Base-by-base conservation (phyloP, 768 basidiomycete species). In the Xerocomellus intermedius region DNA sequence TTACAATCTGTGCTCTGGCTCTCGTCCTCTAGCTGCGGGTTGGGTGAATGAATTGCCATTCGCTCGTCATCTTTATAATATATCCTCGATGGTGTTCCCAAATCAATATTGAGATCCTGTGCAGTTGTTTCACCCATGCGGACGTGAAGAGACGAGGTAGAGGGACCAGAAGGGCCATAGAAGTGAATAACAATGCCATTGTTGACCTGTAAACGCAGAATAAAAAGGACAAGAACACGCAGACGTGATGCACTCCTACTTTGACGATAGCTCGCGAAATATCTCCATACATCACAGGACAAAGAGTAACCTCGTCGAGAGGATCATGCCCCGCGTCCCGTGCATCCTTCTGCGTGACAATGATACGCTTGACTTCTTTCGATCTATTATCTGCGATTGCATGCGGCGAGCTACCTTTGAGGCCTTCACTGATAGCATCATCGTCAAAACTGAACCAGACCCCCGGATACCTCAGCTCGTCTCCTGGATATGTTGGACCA, bases 41-140 rank as follows among this genome's bases (percentile, higher is more conserved):
- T 69, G 5, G 79, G 80, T 7, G 85, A 79, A 61, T 94, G 91
- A 35, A 94, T 94, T 28, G 82, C 82, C 89, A 94, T 92, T 48
- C 91, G 76, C 58, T 90, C 86, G 63, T 95, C 94, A 52, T 94
- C 92, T 68, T 94, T 94, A 74, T 91, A 90, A 69, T 89, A 87
- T 47, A 85, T 76, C 30, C 86, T 79, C 16, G 85, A 73, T 5
- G 94, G 92, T 14, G 89, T 79, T 7, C 94, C 94, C 19, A 96
- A 75, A 58, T 91, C 91, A 24, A 88, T 74, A 2, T 77, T 81
- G 42, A 95, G 71, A 68, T 94, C 93, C 68, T 96, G 91, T 3
- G 87, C 85, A 8, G 86, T 92, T 7, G 91, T 94, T 61, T 83
- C 75, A 22, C 89, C 85, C 17, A 97, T 67, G 21, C 78, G 76